A percentile compares a stretch with the other conserved stretches of the same genome.
Conservation (phyloP, 78 protist genomes). For the Dictyostelium intermedium region DNA sequence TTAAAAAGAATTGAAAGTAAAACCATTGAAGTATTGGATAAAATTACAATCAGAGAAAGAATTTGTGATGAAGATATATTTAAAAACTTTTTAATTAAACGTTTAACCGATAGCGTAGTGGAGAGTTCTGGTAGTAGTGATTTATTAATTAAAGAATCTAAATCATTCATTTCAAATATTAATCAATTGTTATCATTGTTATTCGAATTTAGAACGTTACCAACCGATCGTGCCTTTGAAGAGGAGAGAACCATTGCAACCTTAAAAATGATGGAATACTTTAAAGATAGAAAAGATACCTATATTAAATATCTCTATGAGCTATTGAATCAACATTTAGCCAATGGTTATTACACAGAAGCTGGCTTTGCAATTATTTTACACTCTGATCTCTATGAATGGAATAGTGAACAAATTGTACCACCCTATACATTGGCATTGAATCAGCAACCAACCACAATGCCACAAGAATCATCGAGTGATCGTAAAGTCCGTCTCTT, state of each 20-base stretch:
- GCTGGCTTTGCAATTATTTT: constrained; percentile 81
- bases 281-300: constrained; percentile 82
- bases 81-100: neutral
- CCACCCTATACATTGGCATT: neutral
- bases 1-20: constrained; percentile 49
- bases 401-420: constrained; percentile 22
- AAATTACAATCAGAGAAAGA: constrained; percentile 41
- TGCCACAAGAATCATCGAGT: constrained; percentile 56
- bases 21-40: constrained; percentile 55
- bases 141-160: neutral
- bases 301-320: constrained; percentile 83
- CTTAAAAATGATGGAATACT: constrained; percentile 83
- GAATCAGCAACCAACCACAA: neutral
- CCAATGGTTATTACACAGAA: constrained; percentile 73
- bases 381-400: constrained; percentile 77
- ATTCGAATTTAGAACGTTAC: constrained; percentile 75
- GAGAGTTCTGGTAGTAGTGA: neutral
- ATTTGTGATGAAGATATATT: constrained; percentile 53
- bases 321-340: constrained; percentile 77
- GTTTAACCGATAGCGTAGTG: neutral
- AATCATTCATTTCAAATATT: constrained; percentile 17
- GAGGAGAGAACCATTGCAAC: constrained; percentile 84
- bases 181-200: constrained; percentile 42
- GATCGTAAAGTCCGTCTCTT: constrained; percentile 67
- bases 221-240: constrained; percentile 72